Conservation (phyloP, 345 rosid genomes). For the Salix exigua region DNA sequence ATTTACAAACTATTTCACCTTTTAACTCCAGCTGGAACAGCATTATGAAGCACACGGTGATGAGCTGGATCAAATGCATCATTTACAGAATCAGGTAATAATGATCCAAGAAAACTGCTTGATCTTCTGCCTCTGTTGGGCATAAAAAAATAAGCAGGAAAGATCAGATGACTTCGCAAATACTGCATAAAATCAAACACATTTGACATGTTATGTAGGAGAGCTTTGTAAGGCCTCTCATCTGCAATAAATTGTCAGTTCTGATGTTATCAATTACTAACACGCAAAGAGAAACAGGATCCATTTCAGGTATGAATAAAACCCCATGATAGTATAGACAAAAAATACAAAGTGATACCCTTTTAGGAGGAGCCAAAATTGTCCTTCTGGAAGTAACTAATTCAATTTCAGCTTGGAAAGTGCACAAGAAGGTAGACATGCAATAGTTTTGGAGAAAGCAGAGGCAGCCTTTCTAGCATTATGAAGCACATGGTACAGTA, state of each 20-base stretch:
- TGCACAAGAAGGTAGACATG: too few relatives aligned
- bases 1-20: conserved; percentile 42
- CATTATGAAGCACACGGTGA: conserved; percentile 76
- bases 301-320: too few relatives aligned
- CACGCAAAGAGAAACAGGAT: too few relatives aligned
- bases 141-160: conserved; percentile 4
- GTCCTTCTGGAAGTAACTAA: too few relatives aligned
- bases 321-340: too few relatives aligned
- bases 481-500: neutral
- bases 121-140: conserved; percentile 56
- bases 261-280: too few relatives aligned
- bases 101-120: conserved; percentile 66
- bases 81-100: conserved; percentile 71
- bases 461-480: neutral
- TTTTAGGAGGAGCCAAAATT: too few relatives aligned
- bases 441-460: too few relatives aligned
- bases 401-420: too few relatives aligned
- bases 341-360: too few relatives aligned
- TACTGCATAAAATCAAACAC: conserved; percentile 1
- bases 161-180: neutral
- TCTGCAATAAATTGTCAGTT: too few relatives aligned
- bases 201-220: neutral
- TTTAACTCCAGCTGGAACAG: conserved; percentile 59
- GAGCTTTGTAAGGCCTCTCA: too few relatives aligned
- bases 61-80: conserved; percentile 75